Conservation (phyloP, 1,284 basidiomycete genomes). For the Rugosomyces carneus region DNA sequence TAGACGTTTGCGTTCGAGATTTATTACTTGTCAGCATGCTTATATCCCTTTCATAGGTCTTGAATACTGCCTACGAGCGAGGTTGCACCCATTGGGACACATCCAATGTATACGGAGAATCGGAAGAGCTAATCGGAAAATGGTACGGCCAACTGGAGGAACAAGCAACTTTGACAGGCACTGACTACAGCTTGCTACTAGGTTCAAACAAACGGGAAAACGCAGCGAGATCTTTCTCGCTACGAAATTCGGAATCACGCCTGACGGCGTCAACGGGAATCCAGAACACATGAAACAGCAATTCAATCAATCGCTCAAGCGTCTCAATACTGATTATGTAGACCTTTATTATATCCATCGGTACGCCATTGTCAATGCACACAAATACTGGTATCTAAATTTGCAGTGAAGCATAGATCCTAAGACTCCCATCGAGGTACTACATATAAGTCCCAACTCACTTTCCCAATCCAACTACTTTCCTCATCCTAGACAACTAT, state of each 20-base stretch:
- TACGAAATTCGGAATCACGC: slow-evolving; percentile 27
- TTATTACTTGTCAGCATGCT: too few relatives aligned
- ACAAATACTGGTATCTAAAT: background rate
- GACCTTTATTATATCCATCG: slow-evolving; percentile 33
- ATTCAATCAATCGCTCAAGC: slow-evolving; percentile 15
- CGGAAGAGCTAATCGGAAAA: slow-evolving; percentile 11
- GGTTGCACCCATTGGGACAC: slow-evolving; percentile 22
- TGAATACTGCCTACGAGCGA: slow-evolving; percentile 4
- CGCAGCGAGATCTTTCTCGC: slow-evolving; percentile 25
- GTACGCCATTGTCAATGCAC: slow-evolving; percentile 10
- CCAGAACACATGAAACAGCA: slow-evolving; percentile 2
- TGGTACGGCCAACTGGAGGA: too few relatives aligned
- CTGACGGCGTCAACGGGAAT: background rate
- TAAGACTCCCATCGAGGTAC: slow-evolving; percentile 35
- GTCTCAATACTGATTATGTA: slow-evolving; percentile 22
- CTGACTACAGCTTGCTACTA: slow-evolving; percentile 19
- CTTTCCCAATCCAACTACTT: background rate
- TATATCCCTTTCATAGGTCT: too few relatives aligned
- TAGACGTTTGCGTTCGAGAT: too few relatives aligned
- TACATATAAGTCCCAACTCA: too few relatives aligned
- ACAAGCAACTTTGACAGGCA: slow-evolving; percentile 10
- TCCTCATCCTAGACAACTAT: background rate
- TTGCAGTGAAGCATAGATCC: slow-evolving; percentile 20
- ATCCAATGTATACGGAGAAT: slow-evolving; percentile 20
- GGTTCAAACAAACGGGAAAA: slow-evolving; percentile 22